These are phyloP conservation scores for Thinopyrum elongatum DNA, from an alignment of 176 grass and related monocot species.

Conservation along the genomic window DNA sequence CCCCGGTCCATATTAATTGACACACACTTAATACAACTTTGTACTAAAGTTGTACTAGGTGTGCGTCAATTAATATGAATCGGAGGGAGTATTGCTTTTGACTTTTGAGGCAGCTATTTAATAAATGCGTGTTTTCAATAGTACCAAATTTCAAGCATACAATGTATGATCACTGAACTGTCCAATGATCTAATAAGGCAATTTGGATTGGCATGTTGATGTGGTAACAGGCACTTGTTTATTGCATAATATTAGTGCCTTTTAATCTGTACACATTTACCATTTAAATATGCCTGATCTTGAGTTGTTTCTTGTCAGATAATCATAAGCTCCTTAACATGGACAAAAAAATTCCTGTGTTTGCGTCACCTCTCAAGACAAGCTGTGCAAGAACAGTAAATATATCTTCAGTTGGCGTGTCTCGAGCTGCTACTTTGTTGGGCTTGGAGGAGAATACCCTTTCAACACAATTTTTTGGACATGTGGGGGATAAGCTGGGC, in stretches of 20 bases:
- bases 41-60: no score
- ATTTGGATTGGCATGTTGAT: constrained; percentile 12
- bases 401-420: constrained; percentile 64
- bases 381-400: constrained; percentile 52
- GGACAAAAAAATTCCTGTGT: constrained; percentile 31
- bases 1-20: no score
- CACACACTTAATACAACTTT: no score
- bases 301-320: constrained; percentile 31
- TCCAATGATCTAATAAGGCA: constrained; percentile 39
- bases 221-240: background rate
- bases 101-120: background rate
- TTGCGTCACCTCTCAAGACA: constrained; percentile 62
- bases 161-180: background rate
- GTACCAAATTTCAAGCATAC: background rate
- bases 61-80: no score
- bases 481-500: constrained; percentile 46
- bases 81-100: background rate
- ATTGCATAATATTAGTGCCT: background rate
- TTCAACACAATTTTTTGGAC: constrained; percentile 57
- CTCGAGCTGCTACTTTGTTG: constrained; percentile 75
- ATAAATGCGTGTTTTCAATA: background rate
- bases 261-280: background rate
- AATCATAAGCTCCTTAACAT: constrained; percentile 31
- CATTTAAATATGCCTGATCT: constrained; percentile 24
- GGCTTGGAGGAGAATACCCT: constrained; percentile 65